Base-by-base conservation (phyloP, 177 flowering plant genomes). In the Vitis hybrid region DNA sequence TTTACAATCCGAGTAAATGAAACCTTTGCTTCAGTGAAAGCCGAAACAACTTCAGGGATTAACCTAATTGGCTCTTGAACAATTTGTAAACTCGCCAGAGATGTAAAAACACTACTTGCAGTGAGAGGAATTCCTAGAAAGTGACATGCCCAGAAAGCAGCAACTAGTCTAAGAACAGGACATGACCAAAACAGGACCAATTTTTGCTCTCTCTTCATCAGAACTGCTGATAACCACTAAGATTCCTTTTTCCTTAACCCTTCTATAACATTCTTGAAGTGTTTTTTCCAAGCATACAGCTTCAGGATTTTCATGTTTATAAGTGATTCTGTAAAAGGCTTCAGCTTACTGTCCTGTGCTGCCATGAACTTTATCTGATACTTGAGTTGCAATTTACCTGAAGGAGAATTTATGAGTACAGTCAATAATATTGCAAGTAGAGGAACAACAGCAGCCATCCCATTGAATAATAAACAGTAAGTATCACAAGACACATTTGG, bases 231-330 rank as follows among this genome's bases (percentile, higher is more conserved):
- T 22, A 22, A 2, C 22, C 22, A 22, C 0, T 22, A 22, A 22
- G 22, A 22, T 22, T 22, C 22, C 22, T 22, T 22, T 22, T 22
- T 22, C 0, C 22, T 22, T 22, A 22, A 22, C 22, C 22, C 0
- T 22, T 22, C 22, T 22, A 22, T 20, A 20, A 20, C 22, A 20
- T 22, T 22, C 22, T 22, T 22, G 22, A 89, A 86, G 76, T 86
- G 86, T 15, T 64, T 74, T 70, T 89, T 92, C 94, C 92, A 88
- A 3, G 90, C 88, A 72, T 88, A 83, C 33, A 89, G 74, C 75
- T 89, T 87, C 65, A 89, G 70, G 9, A 89, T 78, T 60, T 86
- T 89, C 89, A 89, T 89, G 74, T 79, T 85, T 33, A 66, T 66
- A 51, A 88, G 83, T 19, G 86, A 80, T 69, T 89, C 94, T 1